phyloP scores from a whole-genome alignment of 306 rosid genomes.

The Rosa chinensis region DNA sequence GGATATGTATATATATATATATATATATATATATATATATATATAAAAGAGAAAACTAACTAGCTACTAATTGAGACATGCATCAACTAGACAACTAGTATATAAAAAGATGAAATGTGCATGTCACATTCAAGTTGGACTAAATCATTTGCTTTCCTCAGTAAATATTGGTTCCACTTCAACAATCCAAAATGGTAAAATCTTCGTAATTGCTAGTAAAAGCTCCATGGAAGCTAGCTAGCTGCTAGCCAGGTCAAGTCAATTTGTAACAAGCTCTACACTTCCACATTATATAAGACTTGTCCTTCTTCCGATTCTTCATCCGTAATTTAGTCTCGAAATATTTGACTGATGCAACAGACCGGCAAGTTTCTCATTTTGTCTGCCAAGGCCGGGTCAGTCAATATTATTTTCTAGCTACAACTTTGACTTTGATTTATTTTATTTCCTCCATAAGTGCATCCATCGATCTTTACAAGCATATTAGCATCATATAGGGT shows the following conservation, averaged over 20 bases:
- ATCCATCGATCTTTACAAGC: no score
- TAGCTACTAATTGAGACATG: background rate
- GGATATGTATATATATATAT: no score
- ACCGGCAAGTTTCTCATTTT: background rate
- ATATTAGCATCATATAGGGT: no score
- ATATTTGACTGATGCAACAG: background rate
- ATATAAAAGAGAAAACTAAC: background rate
- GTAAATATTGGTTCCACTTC: background rate
- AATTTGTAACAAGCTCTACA: background rate
- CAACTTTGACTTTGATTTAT: no score
- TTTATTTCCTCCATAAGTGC: no score
- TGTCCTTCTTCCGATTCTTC: background rate
- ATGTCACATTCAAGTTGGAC: background rate
- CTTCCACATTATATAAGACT: background rate
- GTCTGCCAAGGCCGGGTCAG: background rate
- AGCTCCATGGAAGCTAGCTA: background rate
- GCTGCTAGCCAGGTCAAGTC: background rate
- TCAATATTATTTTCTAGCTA: no score
- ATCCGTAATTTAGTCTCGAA: background rate
- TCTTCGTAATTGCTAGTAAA: background rate
- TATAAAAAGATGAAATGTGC: background rate
- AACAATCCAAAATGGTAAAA: background rate
- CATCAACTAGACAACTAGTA: background rate
- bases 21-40: no score
- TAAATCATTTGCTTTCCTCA: background rate